Evolutionary conservation across 306 rosid genomes (phyloP), one percentile per base, ranked within the genome.

Genomic region (Glycine tomentella): DNA sequence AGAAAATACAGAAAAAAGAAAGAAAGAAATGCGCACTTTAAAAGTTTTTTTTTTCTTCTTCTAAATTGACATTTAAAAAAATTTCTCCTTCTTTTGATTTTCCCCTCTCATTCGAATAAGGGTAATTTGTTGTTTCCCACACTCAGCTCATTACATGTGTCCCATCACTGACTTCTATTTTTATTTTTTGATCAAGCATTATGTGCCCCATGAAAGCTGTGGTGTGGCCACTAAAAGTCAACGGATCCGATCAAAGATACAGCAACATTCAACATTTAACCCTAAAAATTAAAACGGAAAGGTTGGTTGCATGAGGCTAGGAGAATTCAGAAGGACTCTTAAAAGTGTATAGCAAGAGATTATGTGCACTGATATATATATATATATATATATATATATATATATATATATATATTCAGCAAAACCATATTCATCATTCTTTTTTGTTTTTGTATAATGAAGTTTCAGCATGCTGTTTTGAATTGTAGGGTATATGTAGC

Each of bases 241-340:
- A 81, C 20, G 67, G 16, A 42, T 14, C 46, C 38, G 81, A 77
- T 77, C 4, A 42, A 9, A 55, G 50, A 68, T 68, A 45, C 7
- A 5, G 38, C 73, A 68, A 68, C 55, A 17, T 16, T 68, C 73
- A 68, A 68, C 73, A 17, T 44, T 68, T 68, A 16, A 68, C 55
- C 73, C 38, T 68, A 68, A 68, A 68, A 68, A n/a, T n/a, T n/a
- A n/a, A 68, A 17, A 13, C 64, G 73, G 81, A 66, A 77, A 51
- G 62, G 45, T 36, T 50, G 46, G 31, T 36, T 50, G 46, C 79
- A 63, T 51, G 73, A 25, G 31, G 20, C 20, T 20, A 20, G 20
- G 31, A 25, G 31, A 56, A 25, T 25, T 51, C 57, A 45, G 12
- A 4, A 69, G 62, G 62, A 62, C 72, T 14, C 40, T 33, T 58